Conservation (phyloP, 208 protist species). For the Acanthamoeba sp. region DNA sequence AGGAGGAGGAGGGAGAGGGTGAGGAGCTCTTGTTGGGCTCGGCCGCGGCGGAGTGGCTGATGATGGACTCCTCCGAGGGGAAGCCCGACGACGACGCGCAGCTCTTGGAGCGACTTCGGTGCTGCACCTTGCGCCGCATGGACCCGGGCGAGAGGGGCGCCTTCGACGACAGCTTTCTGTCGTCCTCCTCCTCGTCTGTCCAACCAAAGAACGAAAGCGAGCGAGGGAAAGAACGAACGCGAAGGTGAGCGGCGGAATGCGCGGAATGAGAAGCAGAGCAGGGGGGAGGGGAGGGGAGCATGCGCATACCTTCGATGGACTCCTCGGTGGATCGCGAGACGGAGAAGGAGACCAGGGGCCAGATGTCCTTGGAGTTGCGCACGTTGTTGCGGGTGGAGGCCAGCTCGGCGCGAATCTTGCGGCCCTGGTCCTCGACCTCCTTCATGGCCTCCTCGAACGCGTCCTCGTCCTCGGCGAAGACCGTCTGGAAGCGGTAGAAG, state of each 20-base stretch:
- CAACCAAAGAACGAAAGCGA: not conserved
- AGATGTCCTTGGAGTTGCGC: not conserved
- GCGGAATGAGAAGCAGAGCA: not conserved
- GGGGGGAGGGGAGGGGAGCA: not conserved
- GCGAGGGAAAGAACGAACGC: too few relatives aligned
- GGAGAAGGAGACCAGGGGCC: conserved; percentile 17
- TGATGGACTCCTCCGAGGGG: conserved; percentile 9
- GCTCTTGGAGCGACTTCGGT: conserved; percentile 1
- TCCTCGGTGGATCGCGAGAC: conserved; percentile 17
- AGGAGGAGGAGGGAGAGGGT: not conserved
- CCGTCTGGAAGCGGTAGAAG: conserved; percentile 37
- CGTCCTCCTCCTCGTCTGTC: not conserved
- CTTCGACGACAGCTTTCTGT: not conserved
- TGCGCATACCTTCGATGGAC: conserved; percentile 8
- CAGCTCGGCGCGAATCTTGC: conserved; percentile 28
- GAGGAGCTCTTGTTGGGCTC: not conserved
- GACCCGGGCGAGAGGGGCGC: not conserved
- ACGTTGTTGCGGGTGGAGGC: conserved; percentile 17
- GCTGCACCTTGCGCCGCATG: not conserved
- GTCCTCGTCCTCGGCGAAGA: conserved; percentile 22
- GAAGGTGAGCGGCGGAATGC: too few relatives aligned
- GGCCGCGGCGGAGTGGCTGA: not conserved
- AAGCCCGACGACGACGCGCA: conserved; percentile 7
- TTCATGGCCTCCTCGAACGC: conserved; percentile 41
- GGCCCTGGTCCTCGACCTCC: conserved; percentile 35